phyloP scores from a whole-genome alignment of 208 protist species.

The Trypanosoma congolense region DNA sequence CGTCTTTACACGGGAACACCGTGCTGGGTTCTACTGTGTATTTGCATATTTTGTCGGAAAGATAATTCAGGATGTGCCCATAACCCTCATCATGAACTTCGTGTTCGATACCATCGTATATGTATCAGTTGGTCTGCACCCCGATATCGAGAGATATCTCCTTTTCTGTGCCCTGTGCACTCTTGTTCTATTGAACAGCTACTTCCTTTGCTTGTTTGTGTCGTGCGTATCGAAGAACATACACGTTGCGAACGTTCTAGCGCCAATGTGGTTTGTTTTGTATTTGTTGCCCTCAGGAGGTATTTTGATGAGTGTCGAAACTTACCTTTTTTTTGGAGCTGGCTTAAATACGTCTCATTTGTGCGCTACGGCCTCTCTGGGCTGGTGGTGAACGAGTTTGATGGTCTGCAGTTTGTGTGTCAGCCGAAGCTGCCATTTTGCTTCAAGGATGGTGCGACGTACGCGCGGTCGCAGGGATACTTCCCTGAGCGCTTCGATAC shows the following conservation, averaged over 20 bases:
- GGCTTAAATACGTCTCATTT: slow-evolving; percentile 76
- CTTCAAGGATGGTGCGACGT: slow-evolving; percentile 34
- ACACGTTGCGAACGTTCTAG: slow-evolving; percentile 45
- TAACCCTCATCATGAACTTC: slow-evolving; percentile 39
- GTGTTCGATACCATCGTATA: slow-evolving; percentile 54
- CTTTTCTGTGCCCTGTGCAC: slow-evolving; percentile 36
- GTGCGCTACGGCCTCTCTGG: slow-evolving; percentile 55
- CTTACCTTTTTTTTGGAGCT: slow-evolving; percentile 55
- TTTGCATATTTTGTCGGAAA: slow-evolving; percentile 68
- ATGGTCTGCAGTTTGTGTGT: slow-evolving; percentile 43
- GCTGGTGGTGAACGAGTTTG: slow-evolving; percentile 72
- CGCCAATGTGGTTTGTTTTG: slow-evolving; percentile 57
- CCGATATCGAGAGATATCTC: slow-evolving; percentile 31
- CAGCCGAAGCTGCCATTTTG: slow-evolving; percentile 16
- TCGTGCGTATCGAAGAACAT: slow-evolving; percentile 59
- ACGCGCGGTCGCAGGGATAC: slow-evolving; percentile 44
- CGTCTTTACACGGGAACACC: slow-evolving; percentile 59
- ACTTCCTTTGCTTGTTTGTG: slow-evolving; percentile 56
- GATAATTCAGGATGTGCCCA: slow-evolving; percentile 50
- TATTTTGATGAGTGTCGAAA: slow-evolving; percentile 49
- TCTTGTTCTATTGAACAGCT: slow-evolving; percentile 58
- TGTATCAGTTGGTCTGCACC: slow-evolving; percentile 51
- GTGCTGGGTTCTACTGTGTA: slow-evolving; percentile 61
- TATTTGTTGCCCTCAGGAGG: slow-evolving; percentile 61
- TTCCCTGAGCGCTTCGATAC: slow-evolving; percentile 20